Base-by-base conservation (phyloP, 2,329 filamentous ascomycete species). In the Fusarium sp. region DNA sequence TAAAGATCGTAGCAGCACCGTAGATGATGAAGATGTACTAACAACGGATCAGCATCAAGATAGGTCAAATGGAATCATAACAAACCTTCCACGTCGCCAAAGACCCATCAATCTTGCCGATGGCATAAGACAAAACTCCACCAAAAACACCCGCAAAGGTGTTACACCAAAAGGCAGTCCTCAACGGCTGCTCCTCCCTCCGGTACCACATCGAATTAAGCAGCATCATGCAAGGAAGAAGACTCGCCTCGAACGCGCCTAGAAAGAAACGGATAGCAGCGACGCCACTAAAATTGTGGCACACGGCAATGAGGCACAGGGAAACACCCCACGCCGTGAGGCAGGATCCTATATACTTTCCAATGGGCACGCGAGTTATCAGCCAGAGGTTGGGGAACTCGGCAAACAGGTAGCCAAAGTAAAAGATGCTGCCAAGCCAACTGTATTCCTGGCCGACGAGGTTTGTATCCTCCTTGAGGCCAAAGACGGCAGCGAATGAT, bases 381-480 rank as follows among this genome's bases (percentile, higher is more conserved):
- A 77, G 15, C 72, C 72, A 71, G 0, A 74, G 41, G 0, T 43
- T 85, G 0, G 86, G 84, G 61, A 85, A 87, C 15, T 85, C 82
- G 73, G 83, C 85, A 12, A 80, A 77, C 1, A 88, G 81, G 71
- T 88, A 87, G 28, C 81, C 81, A 30, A 83, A 76, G 72, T 83
- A 83, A 48, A 83, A 79, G 44, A 81, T 77, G 11, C 78, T 79
- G 44, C 78, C 75, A 0, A 94, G 83, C 92, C 92, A 94, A 23
- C 85, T 87, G 75, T 91, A 94, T 80, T 93, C 77, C 44, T 79
- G 74, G 43, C 78, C 80, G 3, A 74, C 61, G 36, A 79, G 75
- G 44, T 76, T 41, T 0, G 69, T 59, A 11, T 75, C 73, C 11
- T 72, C 62, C 7, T 72, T 68, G 51, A 75, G 63, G 0, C 73